phyloP scores from a whole-genome alignment of 805 yeast genomes.

The Candida sphagnicola region DNA sequence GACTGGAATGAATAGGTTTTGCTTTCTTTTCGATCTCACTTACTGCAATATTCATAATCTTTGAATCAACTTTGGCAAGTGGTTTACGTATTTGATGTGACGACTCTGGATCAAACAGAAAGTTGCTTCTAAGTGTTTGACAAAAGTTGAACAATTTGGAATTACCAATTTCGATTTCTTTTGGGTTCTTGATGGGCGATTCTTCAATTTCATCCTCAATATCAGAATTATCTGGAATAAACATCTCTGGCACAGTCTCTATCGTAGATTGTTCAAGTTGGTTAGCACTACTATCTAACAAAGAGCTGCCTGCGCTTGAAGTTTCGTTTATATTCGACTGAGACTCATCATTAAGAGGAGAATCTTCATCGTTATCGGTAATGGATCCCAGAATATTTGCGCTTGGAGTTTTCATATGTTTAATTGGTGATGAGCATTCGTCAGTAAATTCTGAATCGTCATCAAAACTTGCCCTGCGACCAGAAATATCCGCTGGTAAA shows the following conservation, averaged over 20 bases:
- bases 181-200: constrained; percentile 29
- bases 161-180: background rate
- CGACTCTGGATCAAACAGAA: constrained; percentile 3
- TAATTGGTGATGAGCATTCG: constrained; percentile 22
- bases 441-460: constrained; percentile 30
- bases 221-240: background rate
- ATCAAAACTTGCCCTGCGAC: constrained; percentile 6
- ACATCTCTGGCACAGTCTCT: too few relatives aligned
- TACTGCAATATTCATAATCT: too few relatives aligned
- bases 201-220: constrained; percentile 31
- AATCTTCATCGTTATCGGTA: constrained; percentile 14
- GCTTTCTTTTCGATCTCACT: background rate
- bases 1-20: too few relatives aligned
- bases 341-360: constrained; percentile 1
- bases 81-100: background rate
- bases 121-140: constrained; percentile 2
- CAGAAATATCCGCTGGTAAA: constrained; percentile 6
- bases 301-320: too few relatives aligned
- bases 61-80: background rate
- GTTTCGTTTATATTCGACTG: too few relatives aligned
- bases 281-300: too few relatives aligned
- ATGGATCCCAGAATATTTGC: constrained; percentile 5
- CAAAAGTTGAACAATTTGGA: constrained; percentile 3
- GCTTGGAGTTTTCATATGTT: constrained; percentile 5
- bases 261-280: too few relatives aligned